Percentiles rank a stretch among this genome's conserved stretches.
Evolutionary conservation across 2,329 filamentous ascomycete genomes (phyloP).

Genomic region (Aspergillus intermedius): DNA sequence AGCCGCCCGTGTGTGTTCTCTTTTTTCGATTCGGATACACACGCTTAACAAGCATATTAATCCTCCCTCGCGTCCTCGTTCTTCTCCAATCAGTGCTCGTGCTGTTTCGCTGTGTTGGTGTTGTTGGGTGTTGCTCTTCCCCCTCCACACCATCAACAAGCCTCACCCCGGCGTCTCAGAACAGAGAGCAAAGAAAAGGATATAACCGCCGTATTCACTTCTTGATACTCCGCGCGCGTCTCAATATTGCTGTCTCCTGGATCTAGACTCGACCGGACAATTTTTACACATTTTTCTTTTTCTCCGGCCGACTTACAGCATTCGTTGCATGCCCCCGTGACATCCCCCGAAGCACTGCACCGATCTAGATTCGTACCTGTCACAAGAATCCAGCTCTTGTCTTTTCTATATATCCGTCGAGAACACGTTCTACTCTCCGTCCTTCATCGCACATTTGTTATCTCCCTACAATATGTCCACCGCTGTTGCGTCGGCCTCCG

Average conservation of each 20-base stretch:
- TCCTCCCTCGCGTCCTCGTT: neutral
- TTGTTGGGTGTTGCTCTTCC: constrained; percentile 1
- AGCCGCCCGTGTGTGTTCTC: constrained; percentile 13
- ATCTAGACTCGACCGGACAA: neutral
- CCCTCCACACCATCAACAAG: constrained; percentile 4
- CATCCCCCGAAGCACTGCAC: neutral
- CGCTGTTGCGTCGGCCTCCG: constrained; percentile 41
- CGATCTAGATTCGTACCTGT: neutral
- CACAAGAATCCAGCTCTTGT: neutral
- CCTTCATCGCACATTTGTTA: neutral
- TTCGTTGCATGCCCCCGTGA: neutral
- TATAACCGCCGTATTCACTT: constrained; percentile 12
- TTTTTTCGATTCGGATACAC: neutral
- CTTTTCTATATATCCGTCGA: neutral
- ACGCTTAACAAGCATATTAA: neutral
- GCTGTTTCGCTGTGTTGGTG: neutral
- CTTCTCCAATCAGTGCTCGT: neutral
- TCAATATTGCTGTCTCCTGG: constrained; percentile 1
- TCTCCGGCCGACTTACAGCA: neutral
- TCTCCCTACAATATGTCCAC: constrained; percentile 37
- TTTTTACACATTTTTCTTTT: neutral
- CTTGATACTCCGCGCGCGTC: constrained; percentile 9
- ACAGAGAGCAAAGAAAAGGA: constrained; percentile 1
- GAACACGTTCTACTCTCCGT: neutral
- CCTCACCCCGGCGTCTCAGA: constrained; percentile 3